Evolutionary conservation across 164 flowering plant genomes (phyloP), one percentile per base, ranked within the genome.

Genomic region (Stephania yunnanensis): DNA sequence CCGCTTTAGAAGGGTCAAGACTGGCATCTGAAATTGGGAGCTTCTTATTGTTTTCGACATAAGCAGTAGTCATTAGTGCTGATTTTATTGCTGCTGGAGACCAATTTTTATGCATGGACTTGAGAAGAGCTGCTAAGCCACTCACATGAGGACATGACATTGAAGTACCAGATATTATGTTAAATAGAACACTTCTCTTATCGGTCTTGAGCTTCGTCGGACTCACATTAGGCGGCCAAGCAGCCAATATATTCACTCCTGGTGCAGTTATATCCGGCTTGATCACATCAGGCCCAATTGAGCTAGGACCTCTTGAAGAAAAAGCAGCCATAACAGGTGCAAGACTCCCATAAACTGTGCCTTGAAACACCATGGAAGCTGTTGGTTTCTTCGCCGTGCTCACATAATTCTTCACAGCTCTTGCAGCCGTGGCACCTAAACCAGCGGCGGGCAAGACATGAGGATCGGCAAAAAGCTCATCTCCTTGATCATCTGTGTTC

Each of bases 131-230:
- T 2, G 90, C 94, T 75, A 92, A 12, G 48, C 94, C 94, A 71
- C 88, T 86, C 1, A 90, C 88, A 73, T 92, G 97, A 10, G 97
- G 93, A 69, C 94, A 92, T 2, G 97, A 87, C 97, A 90, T 92
- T 7, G 94, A 90, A 4, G 97, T 92, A 9, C 97, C 97, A 2
- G 94, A 90, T 10, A 89, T 74, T 19, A 92, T 83, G 76, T 92
- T 89, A 77, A 86, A 92, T 1, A 10, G 55, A 2, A 87, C 87
- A 2, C 85, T 81, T 82, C 97, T 84, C 5, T 84, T 84, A 73
- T 92, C 93, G 7, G 67, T 76, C 8, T 75, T 75, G 58, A 89
- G 82, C 20, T 36, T 6, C 5, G 86, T 73, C 8, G 91, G 92
- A 72, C 87, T 76, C 10, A 81, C 77, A 10, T 30, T 81, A 1